phyloP scores from a whole-genome alignment of 495 filamentous ascomycete species.

The Aspergillus ostianus region DNA sequence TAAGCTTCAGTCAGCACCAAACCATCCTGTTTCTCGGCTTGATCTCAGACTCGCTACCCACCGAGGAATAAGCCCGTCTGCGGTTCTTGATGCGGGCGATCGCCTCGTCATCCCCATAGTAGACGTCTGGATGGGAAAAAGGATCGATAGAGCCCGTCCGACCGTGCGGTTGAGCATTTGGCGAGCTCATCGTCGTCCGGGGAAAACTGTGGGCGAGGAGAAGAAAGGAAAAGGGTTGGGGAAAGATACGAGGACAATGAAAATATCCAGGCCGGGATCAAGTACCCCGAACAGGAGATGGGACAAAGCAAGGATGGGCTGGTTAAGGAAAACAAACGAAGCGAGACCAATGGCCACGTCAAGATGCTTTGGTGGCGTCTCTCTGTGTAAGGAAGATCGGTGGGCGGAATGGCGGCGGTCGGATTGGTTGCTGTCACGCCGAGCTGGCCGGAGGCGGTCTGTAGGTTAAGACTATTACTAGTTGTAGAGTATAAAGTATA shows the following conservation, averaged over 20 bases:
- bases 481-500: no score
- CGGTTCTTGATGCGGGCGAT: constrained; percentile 33
- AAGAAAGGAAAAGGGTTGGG: constrained; percentile 1
- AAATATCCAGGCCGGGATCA: constrained; percentile 20
- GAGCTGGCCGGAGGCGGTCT: neutral
- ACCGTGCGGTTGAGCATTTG: constrained; percentile 24
- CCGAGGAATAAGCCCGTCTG: constrained; percentile 48
- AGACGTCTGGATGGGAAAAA: constrained; percentile 47
- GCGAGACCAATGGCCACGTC: constrained; percentile 6
- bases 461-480: no score
- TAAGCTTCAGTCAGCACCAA: neutral
- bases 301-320: constrained; percentile 2
- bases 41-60: constrained; percentile 31
- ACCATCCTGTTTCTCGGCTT: neutral
- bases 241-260: constrained; percentile 9
- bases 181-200: constrained; percentile 34
- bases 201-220: neutral
- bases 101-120: constrained; percentile 48
- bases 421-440: neutral
- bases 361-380: constrained; percentile 3
- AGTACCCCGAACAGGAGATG: neutral
- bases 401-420: neutral
- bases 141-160: constrained; percentile 43
- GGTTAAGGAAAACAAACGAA: neutral
- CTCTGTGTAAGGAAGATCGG: neutral